These are phyloP conservation scores for Chenopodium album DNA, from an alignment of 148 eudicot genomes.

Conservation along the genomic window DNA sequence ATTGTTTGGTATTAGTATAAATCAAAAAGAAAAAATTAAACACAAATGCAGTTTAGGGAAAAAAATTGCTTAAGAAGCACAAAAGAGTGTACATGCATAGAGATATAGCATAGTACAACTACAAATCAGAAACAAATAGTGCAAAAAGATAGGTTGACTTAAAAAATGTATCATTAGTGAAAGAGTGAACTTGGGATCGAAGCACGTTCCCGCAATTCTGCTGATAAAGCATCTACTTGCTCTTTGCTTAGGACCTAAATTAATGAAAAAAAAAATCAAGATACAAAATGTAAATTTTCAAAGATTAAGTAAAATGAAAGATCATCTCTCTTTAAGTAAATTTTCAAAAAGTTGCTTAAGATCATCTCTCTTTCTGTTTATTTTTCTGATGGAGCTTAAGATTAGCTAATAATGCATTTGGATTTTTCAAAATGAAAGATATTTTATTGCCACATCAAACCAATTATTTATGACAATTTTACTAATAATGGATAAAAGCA, in stretches of 20 bases:
- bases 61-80: not conserved
- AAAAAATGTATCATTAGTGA: not conserved
- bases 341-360: too few relatives aligned
- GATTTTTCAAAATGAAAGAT: too few relatives aligned
- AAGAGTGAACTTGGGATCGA: constrained; percentile 74
- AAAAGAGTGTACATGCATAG: not conserved
- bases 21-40: not conserved
- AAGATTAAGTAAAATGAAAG: not conserved
- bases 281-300: not conserved
- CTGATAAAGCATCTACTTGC: constrained; percentile 84
- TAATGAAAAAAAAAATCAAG: not conserved
- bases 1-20: too few relatives aligned
- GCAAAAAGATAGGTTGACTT: not conserved
- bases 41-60: not conserved
- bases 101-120: not conserved
- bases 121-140: not conserved
- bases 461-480: too few relatives aligned
- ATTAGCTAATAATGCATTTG: too few relatives aligned
- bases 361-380: too few relatives aligned
- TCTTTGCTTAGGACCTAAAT: constrained; percentile 84
- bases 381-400: too few relatives aligned
- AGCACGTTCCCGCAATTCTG: constrained; percentile 83
- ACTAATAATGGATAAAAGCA: too few relatives aligned
- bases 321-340: too few relatives aligned
- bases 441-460: too few relatives aligned